phyloP scores from a whole-genome alignment of 768 basidiomycete genomes.

The Kwoniella bestiolae region DNA sequence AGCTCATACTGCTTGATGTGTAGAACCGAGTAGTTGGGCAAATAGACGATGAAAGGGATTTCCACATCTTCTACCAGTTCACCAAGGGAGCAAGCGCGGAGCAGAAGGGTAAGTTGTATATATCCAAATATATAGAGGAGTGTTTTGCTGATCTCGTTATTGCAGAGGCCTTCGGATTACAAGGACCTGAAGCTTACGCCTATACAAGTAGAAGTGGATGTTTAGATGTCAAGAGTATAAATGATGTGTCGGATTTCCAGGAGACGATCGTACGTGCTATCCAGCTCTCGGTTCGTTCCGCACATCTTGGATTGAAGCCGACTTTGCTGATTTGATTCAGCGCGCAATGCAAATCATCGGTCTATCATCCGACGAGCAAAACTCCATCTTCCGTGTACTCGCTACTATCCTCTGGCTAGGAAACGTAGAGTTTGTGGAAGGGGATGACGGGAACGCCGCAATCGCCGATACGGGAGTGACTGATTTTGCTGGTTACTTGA shows the following conservation, averaged over 20 bases:
- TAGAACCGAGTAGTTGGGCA: conserved; percentile 80
- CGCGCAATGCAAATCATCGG: conserved; percentile 95
- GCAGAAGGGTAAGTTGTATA: conserved; percentile 79
- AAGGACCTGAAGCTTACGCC: conserved; percentile 92
- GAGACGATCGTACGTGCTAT: conserved; percentile 76
- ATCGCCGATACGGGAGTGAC: conserved; percentile 84
- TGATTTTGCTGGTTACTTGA: conserved; percentile 91
- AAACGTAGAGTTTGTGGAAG: conserved; percentile 86
- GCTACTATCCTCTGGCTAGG: conserved; percentile 94
- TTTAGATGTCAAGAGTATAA: conserved; percentile 84
- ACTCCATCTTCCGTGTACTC: conserved; percentile 89
- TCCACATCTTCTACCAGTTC: conserved; percentile 99
- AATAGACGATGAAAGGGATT: conserved; percentile 92
- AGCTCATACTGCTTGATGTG: conserved; percentile 19
- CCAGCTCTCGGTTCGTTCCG: neutral
- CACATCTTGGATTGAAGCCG: neutral
- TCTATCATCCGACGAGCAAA: conserved; percentile 79
- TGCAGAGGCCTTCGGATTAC: conserved; percentile 87
- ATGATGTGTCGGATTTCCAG: conserved; percentile 82
- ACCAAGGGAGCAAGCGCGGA: conserved; percentile 90
- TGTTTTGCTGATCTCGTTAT: conserved; percentile 7
- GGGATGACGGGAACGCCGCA: conserved; percentile 83
- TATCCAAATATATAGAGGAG: neutral
- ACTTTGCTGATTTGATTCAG: conserved; percentile 59
- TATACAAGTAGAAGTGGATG: conserved; percentile 93